A percentile compares a stretch with the other conserved stretches of the same genome.
These are phyloP conservation scores for Lolium rigidum DNA, from an alignment of 176 grass and related monocot species.

Conservation along the genomic window DNA sequence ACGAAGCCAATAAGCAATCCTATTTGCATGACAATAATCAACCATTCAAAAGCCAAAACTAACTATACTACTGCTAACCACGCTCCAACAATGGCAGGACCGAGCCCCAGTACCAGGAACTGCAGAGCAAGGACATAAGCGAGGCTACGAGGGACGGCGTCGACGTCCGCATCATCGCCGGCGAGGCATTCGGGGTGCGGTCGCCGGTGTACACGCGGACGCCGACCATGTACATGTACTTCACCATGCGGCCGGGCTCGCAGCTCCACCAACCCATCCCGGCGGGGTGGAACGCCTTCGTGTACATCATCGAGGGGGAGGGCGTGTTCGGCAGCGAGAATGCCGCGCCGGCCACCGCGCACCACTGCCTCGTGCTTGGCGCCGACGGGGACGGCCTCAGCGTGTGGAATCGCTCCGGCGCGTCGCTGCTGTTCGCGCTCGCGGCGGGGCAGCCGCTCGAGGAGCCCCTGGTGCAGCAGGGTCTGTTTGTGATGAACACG, in stretches of 20 bases:
- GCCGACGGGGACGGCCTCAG: slow-evolving; percentile 60
- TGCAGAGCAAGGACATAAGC: slow-evolving; percentile 82
- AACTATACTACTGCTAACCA: background rate
- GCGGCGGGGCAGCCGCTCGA: slow-evolving; percentile 64
- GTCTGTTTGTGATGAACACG: slow-evolving; percentile 85
- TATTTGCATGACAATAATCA: background rate
- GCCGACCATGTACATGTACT: slow-evolving; percentile 85
- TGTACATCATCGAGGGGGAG: slow-evolving; percentile 84
- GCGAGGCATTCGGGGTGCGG: slow-evolving; percentile 77
- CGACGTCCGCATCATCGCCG: slow-evolving; percentile 73
- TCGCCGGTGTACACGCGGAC: slow-evolving; percentile 87
- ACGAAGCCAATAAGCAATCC: background rate
- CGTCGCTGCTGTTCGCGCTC: slow-evolving; percentile 65
- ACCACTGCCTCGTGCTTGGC: slow-evolving; percentile 74
- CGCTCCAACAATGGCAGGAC: slow-evolving; percentile 50
- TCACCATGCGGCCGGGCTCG: slow-evolving; percentile 68
- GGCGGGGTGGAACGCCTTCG: slow-evolving; percentile 78
- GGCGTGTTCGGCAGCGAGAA: slow-evolving; percentile 62
- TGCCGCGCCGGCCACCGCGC: background rate
- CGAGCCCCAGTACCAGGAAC: slow-evolving; percentile 84
- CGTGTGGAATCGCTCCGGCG: slow-evolving; percentile 63
- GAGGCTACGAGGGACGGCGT: slow-evolving; percentile 66
- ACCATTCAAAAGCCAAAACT: background rate
- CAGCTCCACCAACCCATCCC: slow-evolving; percentile 62
- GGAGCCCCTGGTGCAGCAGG: slow-evolving; percentile 74